phyloP scores from a whole-genome alignment of 306 rosid genomes.

The Heteromeles arbutifolia region DNA sequence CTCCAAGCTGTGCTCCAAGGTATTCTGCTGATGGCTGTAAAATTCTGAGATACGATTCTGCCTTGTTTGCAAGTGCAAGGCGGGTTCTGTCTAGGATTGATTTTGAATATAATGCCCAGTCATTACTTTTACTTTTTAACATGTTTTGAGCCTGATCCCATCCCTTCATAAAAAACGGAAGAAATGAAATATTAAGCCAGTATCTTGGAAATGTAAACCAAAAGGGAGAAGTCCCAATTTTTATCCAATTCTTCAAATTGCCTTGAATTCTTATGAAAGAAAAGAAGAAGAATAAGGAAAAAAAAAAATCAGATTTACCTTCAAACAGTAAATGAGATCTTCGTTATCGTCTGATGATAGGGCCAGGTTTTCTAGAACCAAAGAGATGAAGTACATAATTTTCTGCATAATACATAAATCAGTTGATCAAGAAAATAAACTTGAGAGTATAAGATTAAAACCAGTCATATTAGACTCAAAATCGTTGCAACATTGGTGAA shows the following conservation, averaged over 20 bases:
- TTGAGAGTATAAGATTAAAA: not conserved
- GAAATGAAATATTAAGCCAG: slow-evolving; percentile 6
- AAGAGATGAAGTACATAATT: slow-evolving; percentile 64
- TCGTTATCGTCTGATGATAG: slow-evolving; percentile 79
- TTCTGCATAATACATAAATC: slow-evolving; percentile 56
- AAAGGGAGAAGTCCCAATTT: not conserved
- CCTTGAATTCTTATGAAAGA: not conserved
- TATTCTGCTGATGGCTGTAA: slow-evolving; percentile 95
- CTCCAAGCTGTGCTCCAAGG: slow-evolving; percentile 89
- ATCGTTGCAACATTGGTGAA: not conserved
- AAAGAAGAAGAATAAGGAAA: not conserved
- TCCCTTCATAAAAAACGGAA: slow-evolving; percentile 55
- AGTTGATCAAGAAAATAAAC: slow-evolving; percentile 26
- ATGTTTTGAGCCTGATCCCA: slow-evolving; percentile 71
- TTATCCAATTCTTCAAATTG: not conserved
- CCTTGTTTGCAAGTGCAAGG: slow-evolving; percentile 85
- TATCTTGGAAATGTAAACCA: not conserved
- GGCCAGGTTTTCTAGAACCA: slow-evolving; percentile 87
- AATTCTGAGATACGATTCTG: slow-evolving; percentile 64
- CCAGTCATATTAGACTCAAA: not conserved
- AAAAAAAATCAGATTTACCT: slow-evolving; percentile 40
- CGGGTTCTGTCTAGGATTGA: slow-evolving; percentile 97
- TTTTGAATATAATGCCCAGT: slow-evolving; percentile 91
- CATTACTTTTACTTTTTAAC: slow-evolving; percentile 47
- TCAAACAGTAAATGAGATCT: slow-evolving; percentile 81